phyloP scores from a whole-genome alignment of 768 basidiomycete genomes.

The Psilocybe sp. region DNA sequence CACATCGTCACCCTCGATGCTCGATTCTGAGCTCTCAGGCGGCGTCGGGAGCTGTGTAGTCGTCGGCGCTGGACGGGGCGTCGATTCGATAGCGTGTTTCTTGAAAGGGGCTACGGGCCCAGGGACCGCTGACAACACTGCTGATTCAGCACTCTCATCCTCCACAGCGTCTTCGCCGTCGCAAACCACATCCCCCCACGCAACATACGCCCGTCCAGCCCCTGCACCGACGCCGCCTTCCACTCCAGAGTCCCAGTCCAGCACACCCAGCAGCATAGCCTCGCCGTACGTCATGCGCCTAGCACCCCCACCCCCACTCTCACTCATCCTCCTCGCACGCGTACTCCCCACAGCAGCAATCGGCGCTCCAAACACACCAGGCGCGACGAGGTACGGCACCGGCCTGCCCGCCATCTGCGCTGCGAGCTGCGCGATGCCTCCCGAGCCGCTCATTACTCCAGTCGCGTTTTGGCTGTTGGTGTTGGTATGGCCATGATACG shows the following conservation, averaged over 20 bases:
- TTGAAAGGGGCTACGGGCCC: background rate
- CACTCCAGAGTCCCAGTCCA: slow-evolving; percentile 16
- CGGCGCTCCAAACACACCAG: slow-evolving; percentile 13
- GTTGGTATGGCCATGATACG: background rate
- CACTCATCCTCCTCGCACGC: background rate
- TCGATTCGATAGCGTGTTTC: background rate
- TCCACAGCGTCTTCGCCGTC: background rate
- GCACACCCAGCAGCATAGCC: slow-evolving; percentile 23
- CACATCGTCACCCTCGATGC: background rate
- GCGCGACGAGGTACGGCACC: slow-evolving; percentile 23
- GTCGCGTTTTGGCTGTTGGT: background rate
- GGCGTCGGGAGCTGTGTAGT: slow-evolving; percentile 11
- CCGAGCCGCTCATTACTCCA: background rate
- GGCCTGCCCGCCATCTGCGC: background rate
- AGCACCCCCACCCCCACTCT: background rate
- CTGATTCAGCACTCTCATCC: background rate
- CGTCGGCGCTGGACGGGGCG: background rate
- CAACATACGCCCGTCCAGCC: slow-evolving; percentile 22
- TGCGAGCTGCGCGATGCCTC: background rate
- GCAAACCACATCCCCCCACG: slow-evolving; percentile 11
- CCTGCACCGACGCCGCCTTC: slow-evolving; percentile 4
- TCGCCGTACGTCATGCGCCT: slow-evolving; percentile 22
- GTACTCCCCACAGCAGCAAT: background rate
- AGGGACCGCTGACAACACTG: background rate
- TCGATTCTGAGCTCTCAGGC: slow-evolving; percentile 6